A percentile compares a stretch with the other conserved stretches of the same genome.
These are phyloP conservation scores for Phytopythium kandeliae DNA, from an alignment of 352 stramenopile species.

Conservation along the genomic window DNA sequence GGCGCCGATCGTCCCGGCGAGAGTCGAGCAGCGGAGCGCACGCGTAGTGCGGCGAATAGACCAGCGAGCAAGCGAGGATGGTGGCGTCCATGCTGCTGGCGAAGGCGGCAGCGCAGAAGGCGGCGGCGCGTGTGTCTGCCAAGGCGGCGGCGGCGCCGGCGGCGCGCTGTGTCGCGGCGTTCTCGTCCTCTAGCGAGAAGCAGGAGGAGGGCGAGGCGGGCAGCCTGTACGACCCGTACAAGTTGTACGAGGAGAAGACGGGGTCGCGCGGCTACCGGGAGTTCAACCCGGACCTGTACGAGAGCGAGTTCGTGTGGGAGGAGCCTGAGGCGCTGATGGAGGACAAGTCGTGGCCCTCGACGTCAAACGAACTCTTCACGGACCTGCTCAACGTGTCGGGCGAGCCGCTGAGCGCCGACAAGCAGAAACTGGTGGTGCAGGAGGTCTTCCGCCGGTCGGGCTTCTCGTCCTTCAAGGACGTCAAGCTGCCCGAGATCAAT, in stretches of 20 bases:
- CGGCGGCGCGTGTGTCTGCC: background rate
- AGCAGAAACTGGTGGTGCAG: slow-evolving; percentile 58
- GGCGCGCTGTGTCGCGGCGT: slow-evolving; percentile 17
- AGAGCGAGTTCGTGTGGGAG: slow-evolving; percentile 60
- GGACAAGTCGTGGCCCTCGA: slow-evolving; percentile 85
- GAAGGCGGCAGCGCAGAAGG: slow-evolving; percentile 17
- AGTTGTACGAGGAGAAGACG: slow-evolving; percentile 74
- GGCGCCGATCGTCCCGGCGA: too few relatives aligned
- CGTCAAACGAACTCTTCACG: slow-evolving; percentile 68
- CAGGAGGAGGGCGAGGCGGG: slow-evolving; percentile 23
- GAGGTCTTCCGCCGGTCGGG: slow-evolving; percentile 74
- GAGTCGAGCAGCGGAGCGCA: too few relatives aligned
- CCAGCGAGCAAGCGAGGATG: background rate
- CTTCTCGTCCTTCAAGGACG: slow-evolving; percentile 61
- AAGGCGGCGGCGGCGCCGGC: background rate
- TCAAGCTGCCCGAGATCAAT: slow-evolving; percentile 69
- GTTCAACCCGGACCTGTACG: slow-evolving; percentile 67
- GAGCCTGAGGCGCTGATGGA: slow-evolving; percentile 82
- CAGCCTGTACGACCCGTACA: slow-evolving; percentile 77
- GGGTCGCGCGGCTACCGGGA: slow-evolving; percentile 65
- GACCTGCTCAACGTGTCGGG: slow-evolving; percentile 78
- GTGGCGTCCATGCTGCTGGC: slow-evolving; percentile 32
- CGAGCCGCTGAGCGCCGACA: slow-evolving; percentile 46
- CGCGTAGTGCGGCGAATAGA: background rate
- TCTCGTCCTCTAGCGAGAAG: slow-evolving; percentile 6